Evolutionary conservation across 495 filamentous ascomycete species (phyloP).

Genomic region (Neurospora discreta): DNA sequence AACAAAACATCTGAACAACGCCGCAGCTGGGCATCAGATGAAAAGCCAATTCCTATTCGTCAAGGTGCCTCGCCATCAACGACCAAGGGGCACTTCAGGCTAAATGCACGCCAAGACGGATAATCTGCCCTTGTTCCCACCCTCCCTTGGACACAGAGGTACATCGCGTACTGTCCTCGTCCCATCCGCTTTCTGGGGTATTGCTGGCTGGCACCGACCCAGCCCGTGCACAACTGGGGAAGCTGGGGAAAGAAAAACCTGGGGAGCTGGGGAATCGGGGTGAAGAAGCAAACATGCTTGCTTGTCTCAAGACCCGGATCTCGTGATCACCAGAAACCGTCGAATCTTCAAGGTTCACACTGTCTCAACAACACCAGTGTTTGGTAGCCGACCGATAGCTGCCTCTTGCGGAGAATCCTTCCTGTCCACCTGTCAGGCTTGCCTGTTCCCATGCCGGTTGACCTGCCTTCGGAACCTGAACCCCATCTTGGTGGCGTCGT

Average conservation of each 20-base stretch:
- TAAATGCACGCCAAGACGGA: slow-evolving; percentile 19
- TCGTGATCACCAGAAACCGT: background rate
- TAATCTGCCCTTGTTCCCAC: slow-evolving; percentile 4
- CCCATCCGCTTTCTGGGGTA: background rate
- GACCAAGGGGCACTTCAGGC: slow-evolving; percentile 9
- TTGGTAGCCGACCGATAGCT: background rate
- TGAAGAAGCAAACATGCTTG: background rate
- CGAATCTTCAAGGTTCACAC: background rate
- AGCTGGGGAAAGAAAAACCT: background rate
- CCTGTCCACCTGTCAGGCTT: background rate
- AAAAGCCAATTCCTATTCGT: background rate
- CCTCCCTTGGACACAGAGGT: background rate
- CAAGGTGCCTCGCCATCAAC: background rate
- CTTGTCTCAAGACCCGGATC: background rate
- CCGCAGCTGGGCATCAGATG: background rate
- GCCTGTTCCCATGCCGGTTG: background rate
- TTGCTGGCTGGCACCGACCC: background rate
- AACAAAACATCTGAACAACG: background rate
- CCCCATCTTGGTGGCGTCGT: background rate
- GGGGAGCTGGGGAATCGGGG: background rate
- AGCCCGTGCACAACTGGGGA: background rate
- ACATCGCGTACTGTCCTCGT: background rate
- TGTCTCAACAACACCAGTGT: background rate
- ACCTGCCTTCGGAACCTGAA: background rate
- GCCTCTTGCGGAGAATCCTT: background rate